These are phyloP conservation scores for Ganoderma leucocontextum DNA, from an alignment of 1,284 basidiomycete species.

Conservation along the genomic window DNA sequence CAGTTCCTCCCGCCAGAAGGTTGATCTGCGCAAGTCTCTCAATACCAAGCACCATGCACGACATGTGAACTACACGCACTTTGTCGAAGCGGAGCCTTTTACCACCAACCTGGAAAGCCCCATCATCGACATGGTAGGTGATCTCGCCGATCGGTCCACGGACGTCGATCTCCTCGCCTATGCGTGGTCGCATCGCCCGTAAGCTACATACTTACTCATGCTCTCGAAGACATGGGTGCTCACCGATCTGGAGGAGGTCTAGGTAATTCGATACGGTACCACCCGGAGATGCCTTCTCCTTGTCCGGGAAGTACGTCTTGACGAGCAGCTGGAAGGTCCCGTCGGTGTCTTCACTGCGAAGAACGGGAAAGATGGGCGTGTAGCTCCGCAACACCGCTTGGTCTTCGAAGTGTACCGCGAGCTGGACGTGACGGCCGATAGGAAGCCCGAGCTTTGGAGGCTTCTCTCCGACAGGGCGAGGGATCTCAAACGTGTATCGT, in stretches of 20 bases:
- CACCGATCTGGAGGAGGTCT: slow-evolving; percentile 36
- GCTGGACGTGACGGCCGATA: slow-evolving; percentile 35
- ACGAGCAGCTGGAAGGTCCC: slow-evolving; percentile 39
- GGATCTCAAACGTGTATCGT: slow-evolving; percentile 36
- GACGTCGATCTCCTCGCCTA: slow-evolving; percentile 38
- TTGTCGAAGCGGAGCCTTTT: slow-evolving; percentile 31
- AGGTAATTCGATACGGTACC: slow-evolving; percentile 39
- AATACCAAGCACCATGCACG: not conserved
- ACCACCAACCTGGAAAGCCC: slow-evolving; percentile 34
- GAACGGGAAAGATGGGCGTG: slow-evolving; percentile 35
- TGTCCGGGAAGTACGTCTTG: slow-evolving; percentile 37
- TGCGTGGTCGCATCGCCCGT: not conserved
- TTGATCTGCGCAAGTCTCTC: slow-evolving; percentile 30
- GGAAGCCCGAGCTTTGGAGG: slow-evolving; percentile 32
- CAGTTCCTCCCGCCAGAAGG: slow-evolving; percentile 37
- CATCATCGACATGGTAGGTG: slow-evolving; percentile 28
- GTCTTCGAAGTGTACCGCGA: slow-evolving; percentile 37
- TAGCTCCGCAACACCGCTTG: slow-evolving; percentile 37
- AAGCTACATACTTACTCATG: not conserved
- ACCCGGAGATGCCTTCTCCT: slow-evolving; percentile 31
- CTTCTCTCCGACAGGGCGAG: slow-evolving; percentile 27
- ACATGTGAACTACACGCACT: slow-evolving; percentile 12
- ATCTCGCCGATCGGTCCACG: slow-evolving; percentile 37
- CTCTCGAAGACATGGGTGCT: not conserved
- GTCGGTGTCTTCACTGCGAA: slow-evolving; percentile 36